Evolutionary conservation across 495 filamentous ascomycete genomes (phyloP).

Genomic region (Penicillium turbatum): DNA sequence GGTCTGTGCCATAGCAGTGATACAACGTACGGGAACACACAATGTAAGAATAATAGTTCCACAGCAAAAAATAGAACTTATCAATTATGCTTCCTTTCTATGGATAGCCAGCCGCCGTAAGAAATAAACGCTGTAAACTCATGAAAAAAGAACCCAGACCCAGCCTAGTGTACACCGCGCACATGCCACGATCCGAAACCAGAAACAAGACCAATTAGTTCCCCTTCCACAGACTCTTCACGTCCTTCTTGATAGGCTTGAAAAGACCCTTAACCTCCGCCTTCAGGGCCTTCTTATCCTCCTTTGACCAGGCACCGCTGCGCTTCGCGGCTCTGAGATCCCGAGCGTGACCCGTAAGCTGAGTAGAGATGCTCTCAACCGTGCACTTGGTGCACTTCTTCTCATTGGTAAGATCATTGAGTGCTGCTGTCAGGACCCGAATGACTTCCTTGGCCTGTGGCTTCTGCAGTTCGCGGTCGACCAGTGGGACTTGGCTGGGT

Average conservation of each 20-base stretch:
- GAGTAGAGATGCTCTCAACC: constrained; percentile 10
- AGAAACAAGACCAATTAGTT: background rate
- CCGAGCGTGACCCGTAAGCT: constrained; percentile 11
- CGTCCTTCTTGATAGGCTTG: constrained; percentile 13
- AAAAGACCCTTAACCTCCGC: constrained; percentile 13
- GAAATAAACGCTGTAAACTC: background rate
- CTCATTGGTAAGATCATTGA: constrained; percentile 15
- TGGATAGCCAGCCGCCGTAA: background rate
- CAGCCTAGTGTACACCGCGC: background rate
- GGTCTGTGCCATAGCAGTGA: no score
- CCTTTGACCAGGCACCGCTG: constrained; percentile 16
- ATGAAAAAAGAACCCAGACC: background rate
- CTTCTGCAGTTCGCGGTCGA: constrained; percentile 14
- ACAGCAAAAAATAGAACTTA: no score
- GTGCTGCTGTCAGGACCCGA: background rate
- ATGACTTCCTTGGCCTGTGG: constrained; percentile 8
- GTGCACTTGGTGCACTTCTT: constrained; percentile 17
- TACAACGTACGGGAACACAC: no score
- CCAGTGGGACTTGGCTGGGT: constrained; percentile 8
- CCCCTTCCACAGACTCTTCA: constrained; percentile 14
- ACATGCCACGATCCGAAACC: background rate
- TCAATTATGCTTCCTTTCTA: no score
- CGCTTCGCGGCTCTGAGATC: constrained; percentile 14
- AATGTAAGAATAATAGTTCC: no score
- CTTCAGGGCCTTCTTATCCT: constrained; percentile 18